These are phyloP conservation scores for Nigrospora sphaerica DNA, from an alignment of 2,329 filamentous ascomycete genomes.

Conservation along the genomic window DNA sequence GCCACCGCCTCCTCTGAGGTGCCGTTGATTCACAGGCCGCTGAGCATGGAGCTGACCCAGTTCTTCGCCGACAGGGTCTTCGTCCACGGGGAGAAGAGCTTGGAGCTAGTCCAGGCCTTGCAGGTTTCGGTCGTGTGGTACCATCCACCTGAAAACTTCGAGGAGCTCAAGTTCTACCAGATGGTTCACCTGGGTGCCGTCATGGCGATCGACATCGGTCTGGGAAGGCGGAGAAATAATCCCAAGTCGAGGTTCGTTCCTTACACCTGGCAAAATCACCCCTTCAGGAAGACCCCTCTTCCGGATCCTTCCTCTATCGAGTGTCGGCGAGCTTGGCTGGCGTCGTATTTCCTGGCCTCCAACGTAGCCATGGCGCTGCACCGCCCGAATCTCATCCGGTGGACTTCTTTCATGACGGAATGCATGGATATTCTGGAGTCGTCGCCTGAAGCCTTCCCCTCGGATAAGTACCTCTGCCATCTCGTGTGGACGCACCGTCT, in stretches of 20 bases:
- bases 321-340: conserved; percentile 49
- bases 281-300: conserved; percentile 31
- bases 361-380: conserved; percentile 57
- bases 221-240: conserved; percentile 41
- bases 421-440: conserved; percentile 48
- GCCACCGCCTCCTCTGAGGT: conserved; percentile 55
- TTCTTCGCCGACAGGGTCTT: conserved; percentile 69
- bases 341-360: conserved; percentile 50
- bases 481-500: conserved; percentile 54
- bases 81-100: conserved; percentile 68
- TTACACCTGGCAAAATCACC: conserved; percentile 32
- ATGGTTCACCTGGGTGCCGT: conserved; percentile 73
- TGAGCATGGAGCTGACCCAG: conserved; percentile 65
- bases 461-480: conserved; percentile 51
- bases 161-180: conserved; percentile 87
- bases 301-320: conserved; percentile 49
- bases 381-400: conserved; percentile 52
- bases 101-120: conserved; percentile 77
- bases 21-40: conserved; percentile 46
- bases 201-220: conserved; percentile 77
- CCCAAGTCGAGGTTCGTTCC: conserved; percentile 27
- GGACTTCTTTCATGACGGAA: conserved; percentile 54
- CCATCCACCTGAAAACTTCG: conserved; percentile 72
- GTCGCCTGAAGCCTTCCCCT: conserved; percentile 46
- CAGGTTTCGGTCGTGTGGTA: conserved; percentile 78